Base-by-base conservation (phyloP, 164 flowering plant genomes). In the Vitis cinerea region DNA sequence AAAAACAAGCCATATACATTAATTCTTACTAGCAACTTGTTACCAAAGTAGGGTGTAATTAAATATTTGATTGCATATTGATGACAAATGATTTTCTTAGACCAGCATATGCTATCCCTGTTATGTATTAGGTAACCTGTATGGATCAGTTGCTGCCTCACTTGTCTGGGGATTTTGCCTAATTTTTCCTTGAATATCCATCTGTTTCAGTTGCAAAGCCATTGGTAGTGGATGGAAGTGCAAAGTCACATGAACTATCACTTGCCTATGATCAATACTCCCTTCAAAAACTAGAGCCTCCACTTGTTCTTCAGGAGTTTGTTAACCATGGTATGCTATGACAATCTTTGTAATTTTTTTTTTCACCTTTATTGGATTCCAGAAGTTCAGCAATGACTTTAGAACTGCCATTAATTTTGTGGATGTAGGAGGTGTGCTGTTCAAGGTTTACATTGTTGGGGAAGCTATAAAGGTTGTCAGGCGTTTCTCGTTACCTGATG, bases 231-330 rank as follows among this genome's bases (percentile, higher is more conserved):
- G 93, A 92, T 83, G 97, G 92, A 71, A 90, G 86, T 63, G 84
- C 93, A 29, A 90, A 89, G 76, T 93, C 97, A n/a, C 99, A 95
- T 79, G 90, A 90, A 77, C 69, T 91, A 12, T 89, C 93, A 48
- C 91, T 96, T 69, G 98, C 99, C 56, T 95, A 83, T 80, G 98
- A 95, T 76, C 86, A 83, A 49, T 79, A 68, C 61, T 91, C 98
- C 29, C 93, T 91, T 10, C 81, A 79, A 61, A 87, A 87, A 71
- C 93, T 95, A 37, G 97, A 93, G 56, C 92, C 97, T 58, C 99
- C 99, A 9, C 87, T 95, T 77, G 98, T 95, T 74, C 82, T 95
- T 59, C 98, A 95, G 81, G 99, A 95, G 80, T 95, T 95, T 74
- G 94, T 95, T 60, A 95, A 95, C 71, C 99, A 95, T 82, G 99